Percentiles rank a stretch among this genome's conserved stretches.
Evolutionary conservation across 768 basidiomycete species (phyloP).

Genomic region (Hypholoma sublateritium): DNA sequence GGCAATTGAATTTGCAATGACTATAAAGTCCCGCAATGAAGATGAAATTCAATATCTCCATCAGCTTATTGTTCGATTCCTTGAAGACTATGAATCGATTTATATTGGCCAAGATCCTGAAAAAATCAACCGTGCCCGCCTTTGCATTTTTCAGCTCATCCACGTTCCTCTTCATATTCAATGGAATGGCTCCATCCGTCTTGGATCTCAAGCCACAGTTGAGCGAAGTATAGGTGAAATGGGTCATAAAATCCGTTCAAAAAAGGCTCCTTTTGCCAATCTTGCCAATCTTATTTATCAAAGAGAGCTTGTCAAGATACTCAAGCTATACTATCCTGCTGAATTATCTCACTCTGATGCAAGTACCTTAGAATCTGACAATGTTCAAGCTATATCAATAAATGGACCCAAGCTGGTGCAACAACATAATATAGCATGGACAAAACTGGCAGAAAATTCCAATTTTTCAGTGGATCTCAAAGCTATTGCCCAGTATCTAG

Average conservation of each 20-base stretch:
- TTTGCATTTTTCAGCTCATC: conserved; percentile 34
- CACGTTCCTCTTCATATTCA: conserved; percentile 32
- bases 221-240: conserved; percentile 26
- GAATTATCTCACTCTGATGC: no score
- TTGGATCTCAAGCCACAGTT: conserved; percentile 32
- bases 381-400: no score
- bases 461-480: no score
- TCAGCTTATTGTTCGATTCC: conserved; percentile 21
- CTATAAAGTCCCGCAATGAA: conserved; percentile 13
- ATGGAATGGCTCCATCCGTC: conserved; percentile 35
- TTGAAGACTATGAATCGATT: conserved; percentile 22
- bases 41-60: conserved; percentile 21
- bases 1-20: conserved; percentile 31
- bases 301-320: neutral
- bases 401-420: no score
- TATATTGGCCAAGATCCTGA: conserved; percentile 27
- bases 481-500: no score
- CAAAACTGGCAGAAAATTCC: no score
- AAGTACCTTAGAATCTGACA: no score
- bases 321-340: conserved; percentile 4
- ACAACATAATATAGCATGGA: no score
- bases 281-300: conserved; percentile 12
- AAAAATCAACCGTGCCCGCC: conserved; percentile 20
- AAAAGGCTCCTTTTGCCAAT: conserved; percentile 30
- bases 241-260: conserved; percentile 28